Evolutionary conservation across 768 basidiomycete genomes (phyloP), one percentile per base, ranked within the genome.

Genomic region (Pleurotus citrinopileatus): DNA sequence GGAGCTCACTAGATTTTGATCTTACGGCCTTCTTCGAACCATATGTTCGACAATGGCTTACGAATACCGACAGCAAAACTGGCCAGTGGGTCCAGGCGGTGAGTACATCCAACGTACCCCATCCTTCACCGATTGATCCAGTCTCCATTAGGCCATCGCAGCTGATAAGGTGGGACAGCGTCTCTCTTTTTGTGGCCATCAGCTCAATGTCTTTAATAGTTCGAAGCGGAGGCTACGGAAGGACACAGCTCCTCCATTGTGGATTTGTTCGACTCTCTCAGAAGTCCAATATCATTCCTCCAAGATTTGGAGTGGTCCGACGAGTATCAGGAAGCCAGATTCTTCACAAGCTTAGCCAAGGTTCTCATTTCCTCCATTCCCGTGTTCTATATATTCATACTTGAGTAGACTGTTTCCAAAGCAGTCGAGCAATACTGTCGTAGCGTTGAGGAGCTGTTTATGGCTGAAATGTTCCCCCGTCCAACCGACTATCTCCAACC

Each of bases 161-260:
- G 84, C 86, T 0, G 94, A 96, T 66, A 86, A 87, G 74, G 92
- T 93, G 57, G 32, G 70, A n/a, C 43, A 38, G 32, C 42, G 38
- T 58, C 34, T 32, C 27, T 43, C 13, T 46, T 32, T 28, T 17
- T 6, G 19, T 15, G 58, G 23, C 60, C 44, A 42, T 54, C 36
- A 25, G 27, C 45, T 15, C 43, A 17, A 6, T 5, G 32, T 40
- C 23, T n/a, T 29, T 25, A 34, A 34, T 57, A 89, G 86, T 92
- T 91, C 60, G 79, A 94, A 74, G 78, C 91, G 53, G 81, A 94
- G 71, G 80, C 89, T 56, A 55, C 75, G 9, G 84, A 91, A 68
- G 90, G 90, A 0, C 91, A 95, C 63, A 96, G 93, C 61, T 94
- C 95, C n/a, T 98, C 96, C 0, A 95, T 99, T 52, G 86, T 94